phyloP scores from a whole-genome alignment of 495 filamentous ascomycete species.

The Cercophora samala region DNA sequence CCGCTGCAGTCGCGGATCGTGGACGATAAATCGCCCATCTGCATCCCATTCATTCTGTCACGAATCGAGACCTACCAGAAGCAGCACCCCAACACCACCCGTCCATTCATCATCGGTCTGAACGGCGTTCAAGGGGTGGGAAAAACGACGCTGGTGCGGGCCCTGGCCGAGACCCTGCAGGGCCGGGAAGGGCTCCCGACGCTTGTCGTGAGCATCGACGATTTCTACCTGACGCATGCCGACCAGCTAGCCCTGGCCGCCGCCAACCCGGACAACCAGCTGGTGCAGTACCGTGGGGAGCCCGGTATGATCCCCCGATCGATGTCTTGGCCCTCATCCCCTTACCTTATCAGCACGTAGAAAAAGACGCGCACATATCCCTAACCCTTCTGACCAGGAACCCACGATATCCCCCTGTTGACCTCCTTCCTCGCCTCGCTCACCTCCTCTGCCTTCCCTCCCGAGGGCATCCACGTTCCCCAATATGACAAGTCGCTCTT shows the following conservation, averaged over 20 bases:
- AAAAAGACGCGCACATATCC: background rate
- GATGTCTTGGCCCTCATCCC: background rate
- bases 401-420: slow-evolving; percentile 74
- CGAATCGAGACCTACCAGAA: slow-evolving; percentile 53
- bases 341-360: background rate
- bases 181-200: slow-evolving; percentile 66
- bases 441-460: slow-evolving; percentile 51
- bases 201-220: slow-evolving; percentile 81
- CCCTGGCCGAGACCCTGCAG: slow-evolving; percentile 62
- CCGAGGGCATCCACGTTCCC: slow-evolving; percentile 59
- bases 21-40: slow-evolving; percentile 84
- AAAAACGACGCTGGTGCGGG: slow-evolving; percentile 82
- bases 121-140: slow-evolving; percentile 81
- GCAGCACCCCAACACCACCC: slow-evolving; percentile 31
- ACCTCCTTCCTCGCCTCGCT: slow-evolving; percentile 61
- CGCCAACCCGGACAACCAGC: slow-evolving; percentile 62
- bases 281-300: slow-evolving; percentile 81
- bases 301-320: slow-evolving; percentile 44
- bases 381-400: slow-evolving; percentile 47
- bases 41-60: slow-evolving; percentile 79
- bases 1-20: slow-evolving; percentile 44
- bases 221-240: slow-evolving; percentile 77
- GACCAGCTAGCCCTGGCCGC: slow-evolving; percentile 67
- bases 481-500: slow-evolving; percentile 81
- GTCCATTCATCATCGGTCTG: slow-evolving; percentile 58